Evolutionary conservation across 768 basidiomycete genomes (phyloP), one percentile per base, ranked within the genome.

Genomic region (Lentinula detonsa): DNA sequence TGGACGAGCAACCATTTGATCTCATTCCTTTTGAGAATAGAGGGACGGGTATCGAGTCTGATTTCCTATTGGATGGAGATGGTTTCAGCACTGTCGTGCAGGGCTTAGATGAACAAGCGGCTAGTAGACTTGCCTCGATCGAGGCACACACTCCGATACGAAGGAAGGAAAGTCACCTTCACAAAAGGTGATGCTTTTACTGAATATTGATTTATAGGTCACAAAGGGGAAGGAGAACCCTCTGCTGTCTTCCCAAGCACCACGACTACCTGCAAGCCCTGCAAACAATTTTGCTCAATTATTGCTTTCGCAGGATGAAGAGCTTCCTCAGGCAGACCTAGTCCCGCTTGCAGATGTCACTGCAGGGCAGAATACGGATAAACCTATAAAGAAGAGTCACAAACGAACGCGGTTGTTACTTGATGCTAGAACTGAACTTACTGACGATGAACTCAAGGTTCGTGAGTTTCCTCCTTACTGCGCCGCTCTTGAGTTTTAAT

Each of bases 401-500:
- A 89, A 83, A 68, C 71, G 77, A 59, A 88, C 81, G 9, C 78
- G 85, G 49, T 69, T 86, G 45, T 73, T 90, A 3, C 70, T 93
- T 6, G 92, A 94, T 70, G 73, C 79, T 4, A 80, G 90, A 62
- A 94, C 85, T 5, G 92, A 94, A 68, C 73, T 94, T 40, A 90
- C 91, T 4, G 90, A 93, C 61, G 87, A 90, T 3, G 90, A 94
- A 72, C 75, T 94, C 48, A 88, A 87, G 77, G 92, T 85, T 60
- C 62, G 40, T 23, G 43, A 46, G 18, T 39, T 50, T 48, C 33
- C 50, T 50, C 37, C 34, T 18, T 18, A 34, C 43, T 35, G 56
- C 39, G 11, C 10, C 53, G 50, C 54, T 28, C 28, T 7, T 62
- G 43, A 39, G 40, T 48, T 18, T 37, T 15, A 49, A 34, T 43